phyloP scores from a whole-genome alignment of 2,329 filamentous ascomycete genomes.

The Colletotrichum simmondsii region DNA sequence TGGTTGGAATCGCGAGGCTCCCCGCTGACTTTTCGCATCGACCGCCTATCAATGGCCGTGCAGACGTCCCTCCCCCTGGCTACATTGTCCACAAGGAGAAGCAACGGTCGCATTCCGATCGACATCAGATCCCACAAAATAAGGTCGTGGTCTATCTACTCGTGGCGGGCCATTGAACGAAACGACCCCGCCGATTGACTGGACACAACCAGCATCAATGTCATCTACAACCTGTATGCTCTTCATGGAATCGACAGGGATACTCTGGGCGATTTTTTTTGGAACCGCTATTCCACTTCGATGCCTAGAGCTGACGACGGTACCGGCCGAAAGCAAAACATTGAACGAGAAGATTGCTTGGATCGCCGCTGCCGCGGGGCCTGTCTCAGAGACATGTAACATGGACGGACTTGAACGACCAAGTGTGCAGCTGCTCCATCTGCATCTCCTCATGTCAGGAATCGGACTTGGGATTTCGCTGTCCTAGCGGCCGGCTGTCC shows the following conservation, averaged over 20 bases:
- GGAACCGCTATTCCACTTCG: neutral
- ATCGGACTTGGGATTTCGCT: conserved; percentile 16
- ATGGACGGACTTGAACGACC: conserved; percentile 31
- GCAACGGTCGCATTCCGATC: neutral
- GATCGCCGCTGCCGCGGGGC: conserved; percentile 27
- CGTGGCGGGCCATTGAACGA: neutral
- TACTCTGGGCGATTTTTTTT: neutral
- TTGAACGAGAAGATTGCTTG: conserved; percentile 10
- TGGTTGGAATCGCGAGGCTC: conserved; percentile 13
- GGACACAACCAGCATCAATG: neutral
- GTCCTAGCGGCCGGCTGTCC: conserved; percentile 32
- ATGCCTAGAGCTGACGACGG: neutral
- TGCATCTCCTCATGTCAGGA: conserved; percentile 7
- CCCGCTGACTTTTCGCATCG: conserved; percentile 1
- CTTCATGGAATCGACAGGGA: neutral
- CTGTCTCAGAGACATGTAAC: conserved; percentile 33
- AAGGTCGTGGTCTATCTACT: too few species aligned
- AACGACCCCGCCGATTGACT: neutral
- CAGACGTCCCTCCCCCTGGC: neutral
- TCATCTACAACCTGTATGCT: neutral
- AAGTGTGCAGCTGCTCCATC: conserved; percentile 10
- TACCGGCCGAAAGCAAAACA: neutral
- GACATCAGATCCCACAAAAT: neutral
- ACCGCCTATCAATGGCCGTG: neutral
- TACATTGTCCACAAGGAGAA: neutral